phyloP scores from a whole-genome alignment of 1,284 basidiomycete genomes.

The Leccinum fallax region DNA sequence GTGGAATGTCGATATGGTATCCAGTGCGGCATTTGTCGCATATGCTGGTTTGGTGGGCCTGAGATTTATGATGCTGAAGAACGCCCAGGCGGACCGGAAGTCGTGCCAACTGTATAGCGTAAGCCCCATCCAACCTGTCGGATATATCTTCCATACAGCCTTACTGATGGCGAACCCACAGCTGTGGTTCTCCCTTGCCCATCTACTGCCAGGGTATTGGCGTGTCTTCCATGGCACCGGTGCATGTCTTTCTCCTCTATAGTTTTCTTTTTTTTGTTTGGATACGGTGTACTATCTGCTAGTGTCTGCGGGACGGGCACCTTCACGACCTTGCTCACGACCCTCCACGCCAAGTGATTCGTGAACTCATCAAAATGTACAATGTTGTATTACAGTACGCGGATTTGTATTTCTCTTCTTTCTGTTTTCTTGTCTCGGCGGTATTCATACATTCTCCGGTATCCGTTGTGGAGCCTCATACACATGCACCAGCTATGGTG shows the following conservation, averaged over 20 bases:
- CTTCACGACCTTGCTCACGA: neutral
- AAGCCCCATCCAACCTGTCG: constrained; percentile 3
- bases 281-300: constrained; percentile 11
- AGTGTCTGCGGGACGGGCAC: constrained; percentile 11
- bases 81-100: constrained; percentile 30
- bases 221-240: constrained; percentile 27
- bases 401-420: neutral
- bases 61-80: constrained; percentile 30
- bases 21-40: constrained; percentile 31
- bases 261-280: neutral
- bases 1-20: constrained; percentile 30
- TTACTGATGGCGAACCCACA: constrained; percentile 7
- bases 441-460: neutral
- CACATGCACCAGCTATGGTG: no score
- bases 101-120: constrained; percentile 40
- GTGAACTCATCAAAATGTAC: neutral
- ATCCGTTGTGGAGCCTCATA: neutral
- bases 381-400: constrained; percentile 15
- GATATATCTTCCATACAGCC: neutral
- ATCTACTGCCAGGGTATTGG: constrained; percentile 36
- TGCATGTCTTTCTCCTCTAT: constrained; percentile 13
- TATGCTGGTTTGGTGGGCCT: constrained; percentile 35
- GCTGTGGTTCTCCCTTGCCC: constrained; percentile 37
- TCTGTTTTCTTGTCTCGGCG: neutral
- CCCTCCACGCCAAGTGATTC: neutral